These are phyloP conservation scores for Picea sitchensis DNA, from an alignment of 75 land plant species.

Conservation along the genomic window DNA sequence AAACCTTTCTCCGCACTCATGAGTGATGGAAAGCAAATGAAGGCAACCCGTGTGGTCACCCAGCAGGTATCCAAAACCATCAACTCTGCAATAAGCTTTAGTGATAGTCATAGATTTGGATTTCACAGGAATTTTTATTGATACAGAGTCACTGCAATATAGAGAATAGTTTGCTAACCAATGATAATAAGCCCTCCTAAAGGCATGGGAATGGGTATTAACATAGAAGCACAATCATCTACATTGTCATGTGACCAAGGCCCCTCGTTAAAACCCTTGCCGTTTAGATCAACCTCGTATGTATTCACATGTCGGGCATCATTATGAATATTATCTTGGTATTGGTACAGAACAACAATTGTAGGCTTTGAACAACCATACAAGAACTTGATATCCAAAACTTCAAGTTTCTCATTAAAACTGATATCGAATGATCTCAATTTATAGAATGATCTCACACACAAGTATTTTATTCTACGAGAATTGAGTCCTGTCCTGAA, in stretches of 20 bases:
- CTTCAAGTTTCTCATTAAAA: no score
- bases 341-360: no score
- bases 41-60: conserved; percentile 85
- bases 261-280: conserved; percentile 94
- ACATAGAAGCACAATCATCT: conserved; percentile 86
- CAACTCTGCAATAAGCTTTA: conserved; percentile 92
- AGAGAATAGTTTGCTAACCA: conserved; percentile 94
- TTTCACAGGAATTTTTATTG: conserved; percentile 79
- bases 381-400: no score
- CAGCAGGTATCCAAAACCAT: conserved; percentile 89
- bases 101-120: conserved; percentile 78
- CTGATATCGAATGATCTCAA: no score
- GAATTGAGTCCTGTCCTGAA: no score
- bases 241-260: conserved; percentile 95
- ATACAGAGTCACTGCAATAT: conserved; percentile 77
- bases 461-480: no score
- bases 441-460: no score
- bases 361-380: no score
- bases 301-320: conserved; percentile 97
- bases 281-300: conserved; percentile 89
- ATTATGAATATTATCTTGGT: conserved; percentile 84
- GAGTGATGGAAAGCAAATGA: conserved; percentile 85
- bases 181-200: conserved; percentile 90
- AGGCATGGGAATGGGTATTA: conserved; percentile 92
- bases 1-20: conserved; percentile 85